Base-by-base conservation (phyloP, 2,329 filamentous ascomycete species). In the Hypomyces perniciosus region DNA sequence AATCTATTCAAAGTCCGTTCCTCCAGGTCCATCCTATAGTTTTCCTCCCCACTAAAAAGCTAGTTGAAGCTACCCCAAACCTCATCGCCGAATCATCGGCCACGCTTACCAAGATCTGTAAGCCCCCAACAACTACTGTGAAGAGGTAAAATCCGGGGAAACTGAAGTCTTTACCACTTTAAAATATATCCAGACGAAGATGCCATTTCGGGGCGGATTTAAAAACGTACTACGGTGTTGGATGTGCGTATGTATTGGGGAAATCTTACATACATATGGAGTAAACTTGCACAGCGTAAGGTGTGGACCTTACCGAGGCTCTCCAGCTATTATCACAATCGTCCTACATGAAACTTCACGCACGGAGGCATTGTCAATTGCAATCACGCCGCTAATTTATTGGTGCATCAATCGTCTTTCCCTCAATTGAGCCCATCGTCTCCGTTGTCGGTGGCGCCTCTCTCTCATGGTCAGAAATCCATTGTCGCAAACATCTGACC, bases 21-120 rank as follows among this genome's bases (percentile, higher is more conserved):
- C 34, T 30, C 20, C 35, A 27, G 10, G 47, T 27, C 20, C 28
- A 29, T 39, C 35, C 40, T 40, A 31, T 44, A 9, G 47, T n/a
- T 28, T 41, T 38, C 42, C 47, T 20, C 47, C 47, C 47, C 47
- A 50, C 47, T 50, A 50, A 50, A 44, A 20, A 20, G 20, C 20
- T 20, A 20, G 20, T 20, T 20, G 20, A 20, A 20, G 20, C 41
- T 50, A 50, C 41, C 47, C 47, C 47, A 50, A 50, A 29, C 28
- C 20, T 33, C 47, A 38, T 34, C 44, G 40, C 41, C 47, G 39
- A 50, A 50, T 50, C 47, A 50, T 28, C 41, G 35, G 27, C 41
- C 20, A 50, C 40, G 47, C 47, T 44, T 50, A 20, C 20, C 20
- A 20, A 20, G 20, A 20, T 20, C 20, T 44, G 41, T 44, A 44